Evolutionary conservation across 371 early-diverging fungal species (phyloP), one percentile per base, ranked within the genome.

Genomic region (Actinomucor elegans): DNA sequence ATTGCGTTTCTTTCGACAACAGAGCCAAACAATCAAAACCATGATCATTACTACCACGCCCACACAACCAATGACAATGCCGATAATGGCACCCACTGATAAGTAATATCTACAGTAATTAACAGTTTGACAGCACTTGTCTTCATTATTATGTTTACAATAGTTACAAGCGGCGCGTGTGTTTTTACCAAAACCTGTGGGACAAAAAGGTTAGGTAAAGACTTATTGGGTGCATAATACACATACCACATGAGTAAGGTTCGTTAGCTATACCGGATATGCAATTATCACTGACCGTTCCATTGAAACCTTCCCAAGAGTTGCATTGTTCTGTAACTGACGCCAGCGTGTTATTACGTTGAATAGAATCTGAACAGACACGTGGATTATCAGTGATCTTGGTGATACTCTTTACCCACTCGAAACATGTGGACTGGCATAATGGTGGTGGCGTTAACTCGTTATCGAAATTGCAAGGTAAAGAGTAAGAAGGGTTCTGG

Each of bases 201-300:
- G 18, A 32, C 14, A 15, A 10, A 23, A 12, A 29, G 17, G 20
- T 24, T 54, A 14, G 31, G 17, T 59, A 51, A 24, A 31, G 9
- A 41, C 20, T 32, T 27, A 33, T 1, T 12, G 14, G n/a, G 23
- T 12, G 21, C 12, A 28, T 26, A n/a, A 46, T n/a, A 4, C 10
- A 46, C 32, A 55, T 67, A 73, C 74, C 74, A 55, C 74, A 73
- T 20, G 65, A 54, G 37, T 65, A 67, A 27, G 70, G 70, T 28
- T 73, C 74, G 42, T 73, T 73, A 9, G 64, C 74, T 23, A 61
- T 58, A n/a, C 74, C 74, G 0, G 61, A 56, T 14, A 73, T 59
- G 45, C 74, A 73, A 21, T 45, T 59, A 11, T 52, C 31, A 5
- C 24, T 15, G 6, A 52, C 34, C 2, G 64, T 59, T 0, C 67